Base-by-base conservation (phyloP, 1,139 yeast genomes). In the Casaregolazyma suthepensis region DNA sequence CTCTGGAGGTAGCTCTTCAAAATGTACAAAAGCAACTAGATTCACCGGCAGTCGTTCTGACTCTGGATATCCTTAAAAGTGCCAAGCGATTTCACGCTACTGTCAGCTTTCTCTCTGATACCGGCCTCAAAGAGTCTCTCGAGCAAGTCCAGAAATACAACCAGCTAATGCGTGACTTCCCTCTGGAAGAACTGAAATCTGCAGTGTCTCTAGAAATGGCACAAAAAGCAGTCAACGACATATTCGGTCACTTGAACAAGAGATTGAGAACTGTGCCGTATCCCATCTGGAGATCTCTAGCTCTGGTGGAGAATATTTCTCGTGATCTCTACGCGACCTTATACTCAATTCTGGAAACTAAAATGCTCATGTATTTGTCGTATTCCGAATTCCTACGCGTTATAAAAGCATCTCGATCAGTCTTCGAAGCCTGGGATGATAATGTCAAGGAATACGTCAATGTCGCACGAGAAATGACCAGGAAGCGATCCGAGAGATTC, bases 21-120 rank as follows among this genome's bases (percentile, higher is more conserved):
- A 74, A 82, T 3, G 75, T 88, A 1, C 79, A 79, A 51, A 73
- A 74, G 1, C 96, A 89, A 65, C 68, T 87, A 1, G 68, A 75
- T 9, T 72, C 81, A 0, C 75, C 76, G 0, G 83, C 80, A 37
- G 80, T 88, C 1, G 72, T 71, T 23, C 66, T 78, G n/a, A 81
- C 95, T 0, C 68, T 89, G 20, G 81, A 80, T 2, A 71, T 87
- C 1, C 73, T 91, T 54, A 80, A 81, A 56, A 73, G 78, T 40
- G 90, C 91, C 2, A 89, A 87, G 60, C 75, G 97, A 59, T 87
- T 85, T 63, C 95, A 87, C 63, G 83, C 89, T 0, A 83, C 94
- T 0, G 78, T 84, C 22, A 78, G 87, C 35, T 85, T 90, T 62
- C 71, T 82, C 40, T 80, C 87, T 13, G 95, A 87, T 63, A 82